These are phyloP conservation scores for Haplosporangium sp. DNA, from an alignment of 371 early-diverging fungal genomes.

Conservation along the genomic window DNA sequence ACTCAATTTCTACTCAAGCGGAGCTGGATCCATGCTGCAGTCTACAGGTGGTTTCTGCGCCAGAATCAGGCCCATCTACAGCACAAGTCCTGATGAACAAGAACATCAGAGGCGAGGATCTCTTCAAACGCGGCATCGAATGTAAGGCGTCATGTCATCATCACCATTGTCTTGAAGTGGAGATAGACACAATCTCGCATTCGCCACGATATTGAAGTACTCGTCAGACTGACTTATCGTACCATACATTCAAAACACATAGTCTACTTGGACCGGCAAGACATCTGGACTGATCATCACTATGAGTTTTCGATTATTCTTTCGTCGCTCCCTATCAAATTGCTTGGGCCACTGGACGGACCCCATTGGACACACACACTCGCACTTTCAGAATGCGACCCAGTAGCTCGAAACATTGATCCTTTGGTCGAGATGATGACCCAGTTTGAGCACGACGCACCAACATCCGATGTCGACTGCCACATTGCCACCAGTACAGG, in stretches of 20 bases:
- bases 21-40: conserved; percentile 17
- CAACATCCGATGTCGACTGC: conserved; percentile 32
- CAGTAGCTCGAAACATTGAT: conserved; percentile 30
- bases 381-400: conserved; percentile 32
- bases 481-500: conserved; percentile 18
- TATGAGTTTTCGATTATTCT: conserved; percentile 39
- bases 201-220: too few relatives aligned
- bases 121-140: conserved; percentile 33
- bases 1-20: background rate
- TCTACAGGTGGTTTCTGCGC: conserved; percentile 17
- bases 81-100: conserved; percentile 13
- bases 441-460: conserved; percentile 22
- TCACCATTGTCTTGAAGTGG: too few relatives aligned
- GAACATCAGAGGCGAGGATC: conserved; percentile 21
- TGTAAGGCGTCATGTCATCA: conserved; percentile 6
- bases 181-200: too few relatives aligned
- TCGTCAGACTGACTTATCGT: too few relatives aligned
- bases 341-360: conserved; percentile 19
- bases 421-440: conserved; percentile 49
- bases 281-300: conserved; percentile 17
- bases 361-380: conserved; percentile 27
- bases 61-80: background rate
- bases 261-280: conserved; percentile 24
- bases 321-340: conserved; percentile 30
- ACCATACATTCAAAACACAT: too few relatives aligned